These are phyloP conservation scores for Penicillium atrosanguineum DNA, from an alignment of 495 filamentous ascomycete species.

Conservation along the genomic window DNA sequence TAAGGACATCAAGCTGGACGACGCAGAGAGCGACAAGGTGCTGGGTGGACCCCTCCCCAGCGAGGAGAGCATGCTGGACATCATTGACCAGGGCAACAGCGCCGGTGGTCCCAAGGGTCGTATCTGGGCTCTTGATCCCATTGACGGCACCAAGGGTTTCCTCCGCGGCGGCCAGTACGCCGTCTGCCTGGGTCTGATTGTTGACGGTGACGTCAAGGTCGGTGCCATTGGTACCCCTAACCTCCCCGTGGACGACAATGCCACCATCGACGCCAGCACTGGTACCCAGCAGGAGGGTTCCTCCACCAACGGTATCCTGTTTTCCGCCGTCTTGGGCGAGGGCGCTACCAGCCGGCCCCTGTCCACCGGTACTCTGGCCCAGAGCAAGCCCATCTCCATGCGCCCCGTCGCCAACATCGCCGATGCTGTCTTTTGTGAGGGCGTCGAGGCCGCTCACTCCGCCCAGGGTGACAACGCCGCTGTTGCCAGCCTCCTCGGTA, in stretches of 20 bases:
- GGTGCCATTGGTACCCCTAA: constrained; percentile 95
- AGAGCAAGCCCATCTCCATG: constrained; percentile 71
- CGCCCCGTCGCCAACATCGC: constrained; percentile 67
- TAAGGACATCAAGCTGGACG: constrained; percentile 65
- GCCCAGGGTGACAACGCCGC: constrained; percentile 79
- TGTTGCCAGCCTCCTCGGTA: constrained; percentile 81
- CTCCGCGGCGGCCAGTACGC: constrained; percentile 97
- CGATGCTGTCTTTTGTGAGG: constrained; percentile 88
- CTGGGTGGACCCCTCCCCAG: constrained; percentile 71
- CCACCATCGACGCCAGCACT: constrained; percentile 61
- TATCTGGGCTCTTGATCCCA: constrained; percentile 96
- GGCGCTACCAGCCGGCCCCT: constrained; percentile 78
- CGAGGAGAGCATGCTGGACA: constrained; percentile 74
- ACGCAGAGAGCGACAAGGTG: constrained; percentile 59
- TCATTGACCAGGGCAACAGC: constrained; percentile 82
- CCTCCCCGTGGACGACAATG: constrained; percentile 77
- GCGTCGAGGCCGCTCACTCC: constrained; percentile 88
- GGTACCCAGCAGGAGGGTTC: constrained; percentile 66
- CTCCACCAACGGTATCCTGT: constrained; percentile 73
- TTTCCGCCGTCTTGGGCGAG: constrained; percentile 72
- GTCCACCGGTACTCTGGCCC: constrained; percentile 52
- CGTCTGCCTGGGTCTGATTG: constrained; percentile 86
- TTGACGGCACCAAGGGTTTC: constrained; percentile 97
- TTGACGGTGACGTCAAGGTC: constrained; percentile 91
- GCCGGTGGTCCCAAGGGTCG: constrained; percentile 75